Evolutionary conservation across 2,329 filamentous ascomycete genomes (phyloP).

Genomic region (Monosporascus sp.): DNA sequence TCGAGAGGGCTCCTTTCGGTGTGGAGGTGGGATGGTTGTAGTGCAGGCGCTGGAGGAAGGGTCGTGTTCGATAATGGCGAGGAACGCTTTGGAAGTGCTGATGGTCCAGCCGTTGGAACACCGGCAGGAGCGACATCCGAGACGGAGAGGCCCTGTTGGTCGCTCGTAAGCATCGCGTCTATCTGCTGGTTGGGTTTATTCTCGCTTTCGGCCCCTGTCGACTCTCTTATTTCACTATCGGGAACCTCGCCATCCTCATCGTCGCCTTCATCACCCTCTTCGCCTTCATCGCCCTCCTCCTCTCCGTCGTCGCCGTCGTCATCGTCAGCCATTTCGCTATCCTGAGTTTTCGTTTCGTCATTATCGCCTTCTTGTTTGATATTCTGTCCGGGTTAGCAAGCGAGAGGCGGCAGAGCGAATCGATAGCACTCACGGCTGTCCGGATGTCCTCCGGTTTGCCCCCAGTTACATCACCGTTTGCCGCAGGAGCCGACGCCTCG

Average conservation of each 20-base stretch:
- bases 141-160: slow-evolving; percentile 14
- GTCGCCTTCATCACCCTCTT: slow-evolving; percentile 40
- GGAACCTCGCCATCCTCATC: slow-evolving; percentile 36
- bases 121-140: slow-evolving; percentile 17
- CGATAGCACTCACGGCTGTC: slow-evolving; percentile 31
- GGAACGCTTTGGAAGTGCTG: slow-evolving; percentile 3
- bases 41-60: slow-evolving; percentile 23
- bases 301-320: slow-evolving; percentile 43
- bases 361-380: slow-evolving; percentile 39
- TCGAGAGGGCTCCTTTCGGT: slow-evolving; percentile 49
- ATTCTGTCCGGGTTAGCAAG: slow-evolving; percentile 25
- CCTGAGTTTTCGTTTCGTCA: slow-evolving; percentile 39
- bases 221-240: slow-evolving; percentile 39
- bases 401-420: not conserved
- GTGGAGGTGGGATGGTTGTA: slow-evolving; percentile 22
- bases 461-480: slow-evolving; percentile 34
- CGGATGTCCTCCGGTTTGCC: slow-evolving; percentile 33
- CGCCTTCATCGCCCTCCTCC: slow-evolving; percentile 42
- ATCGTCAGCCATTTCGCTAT: slow-evolving; percentile 51
- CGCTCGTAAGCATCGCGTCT: slow-evolving; percentile 27
- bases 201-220: slow-evolving; percentile 24
- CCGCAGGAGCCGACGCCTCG: slow-evolving; percentile 30
- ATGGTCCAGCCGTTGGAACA: slow-evolving; percentile 9
- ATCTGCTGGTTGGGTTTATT: slow-evolving; percentile 24
- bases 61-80: slow-evolving; percentile 23